Conservation (phyloP, 2,329 filamentous ascomycete genomes). For the Botrytis galanthina region DNA sequence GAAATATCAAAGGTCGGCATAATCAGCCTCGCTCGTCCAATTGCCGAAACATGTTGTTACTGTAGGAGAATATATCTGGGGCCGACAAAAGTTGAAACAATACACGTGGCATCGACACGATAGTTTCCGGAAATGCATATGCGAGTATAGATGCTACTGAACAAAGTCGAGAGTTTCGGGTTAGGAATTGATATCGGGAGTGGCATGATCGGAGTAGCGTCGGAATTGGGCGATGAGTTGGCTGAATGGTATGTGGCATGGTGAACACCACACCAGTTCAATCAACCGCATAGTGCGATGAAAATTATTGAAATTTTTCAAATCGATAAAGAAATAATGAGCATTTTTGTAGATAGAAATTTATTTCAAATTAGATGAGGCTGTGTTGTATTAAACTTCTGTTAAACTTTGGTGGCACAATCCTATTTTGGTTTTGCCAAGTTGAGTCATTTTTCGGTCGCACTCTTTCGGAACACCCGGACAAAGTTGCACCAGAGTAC, state of each 20-base stretch:
- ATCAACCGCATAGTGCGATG: not conserved
- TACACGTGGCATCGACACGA: conserved; percentile 16
- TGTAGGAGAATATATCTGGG: not conserved
- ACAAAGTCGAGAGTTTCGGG: not conserved
- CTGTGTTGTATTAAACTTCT: not conserved
- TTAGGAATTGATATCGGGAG: not conserved
- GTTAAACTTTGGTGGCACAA: not conserved
- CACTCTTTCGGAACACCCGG: conserved; percentile 11
- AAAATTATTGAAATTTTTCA: not conserved
- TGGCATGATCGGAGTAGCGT: conserved; percentile 5
- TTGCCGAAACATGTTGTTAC: not conserved
- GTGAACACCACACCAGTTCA: conserved; percentile 10
- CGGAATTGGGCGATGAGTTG: conserved; percentile 16
- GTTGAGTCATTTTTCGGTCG: not conserved
- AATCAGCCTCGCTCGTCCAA: not conserved
- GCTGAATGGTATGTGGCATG: conserved; percentile 16
- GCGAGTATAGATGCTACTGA: not conserved
- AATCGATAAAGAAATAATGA: not conserved
- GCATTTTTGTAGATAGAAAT: not conserved
- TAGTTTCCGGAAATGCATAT: not conserved
- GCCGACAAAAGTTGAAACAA: not conserved
- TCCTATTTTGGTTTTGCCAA: conserved; percentile 10
- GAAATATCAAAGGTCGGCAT: not conserved
- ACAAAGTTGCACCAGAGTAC: conserved; percentile 2
- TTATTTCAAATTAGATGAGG: not conserved